phyloP scores from a whole-genome alignment of 805 yeast genomes.

The Hanseniaspora clermontiae region DNA sequence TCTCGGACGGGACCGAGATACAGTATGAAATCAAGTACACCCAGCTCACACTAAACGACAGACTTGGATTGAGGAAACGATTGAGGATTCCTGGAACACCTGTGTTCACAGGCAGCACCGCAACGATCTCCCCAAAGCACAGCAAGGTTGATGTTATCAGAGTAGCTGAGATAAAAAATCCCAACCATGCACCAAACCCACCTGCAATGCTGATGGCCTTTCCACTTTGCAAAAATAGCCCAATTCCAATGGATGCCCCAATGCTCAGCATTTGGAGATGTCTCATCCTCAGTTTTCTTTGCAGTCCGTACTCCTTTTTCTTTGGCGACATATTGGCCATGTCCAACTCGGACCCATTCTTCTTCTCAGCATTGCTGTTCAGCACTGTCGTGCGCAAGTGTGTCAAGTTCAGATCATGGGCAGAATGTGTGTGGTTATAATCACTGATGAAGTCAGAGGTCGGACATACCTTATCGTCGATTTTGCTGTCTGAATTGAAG shows the following conservation, averaged over 20 bases:
- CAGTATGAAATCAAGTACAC: constrained; percentile 62
- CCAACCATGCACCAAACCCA: constrained; percentile 61
- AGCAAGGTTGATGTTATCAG: constrained; percentile 57
- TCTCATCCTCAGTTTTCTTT: constrained; percentile 47
- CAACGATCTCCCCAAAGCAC: constrained; percentile 71
- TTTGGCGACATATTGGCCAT: no score
- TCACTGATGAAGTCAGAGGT: constrained; percentile 6
- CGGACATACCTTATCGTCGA: background rate
- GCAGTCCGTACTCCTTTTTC: constrained; percentile 24
- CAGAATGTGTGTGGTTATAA: background rate
- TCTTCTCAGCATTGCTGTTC: constrained; percentile 8
- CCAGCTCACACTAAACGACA: constrained; percentile 64
- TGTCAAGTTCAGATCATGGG: no score
- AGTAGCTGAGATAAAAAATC: constrained; percentile 51
- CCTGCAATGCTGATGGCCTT: constrained; percentile 64
- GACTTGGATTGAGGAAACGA: constrained; percentile 63
- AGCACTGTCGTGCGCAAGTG: background rate
- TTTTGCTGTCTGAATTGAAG: background rate
- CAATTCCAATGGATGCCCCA: constrained; percentile 72
- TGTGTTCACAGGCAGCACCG: constrained; percentile 64
- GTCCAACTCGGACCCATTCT: constrained; percentile 15
- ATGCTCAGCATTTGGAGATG: constrained; percentile 69
- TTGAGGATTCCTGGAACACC: constrained; percentile 67
- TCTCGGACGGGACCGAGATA: constrained; percentile 63
- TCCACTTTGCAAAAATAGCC: constrained; percentile 56